phyloP scores from a whole-genome alignment of 2,329 filamentous ascomycete genomes.

The Penicillium sp. region DNA sequence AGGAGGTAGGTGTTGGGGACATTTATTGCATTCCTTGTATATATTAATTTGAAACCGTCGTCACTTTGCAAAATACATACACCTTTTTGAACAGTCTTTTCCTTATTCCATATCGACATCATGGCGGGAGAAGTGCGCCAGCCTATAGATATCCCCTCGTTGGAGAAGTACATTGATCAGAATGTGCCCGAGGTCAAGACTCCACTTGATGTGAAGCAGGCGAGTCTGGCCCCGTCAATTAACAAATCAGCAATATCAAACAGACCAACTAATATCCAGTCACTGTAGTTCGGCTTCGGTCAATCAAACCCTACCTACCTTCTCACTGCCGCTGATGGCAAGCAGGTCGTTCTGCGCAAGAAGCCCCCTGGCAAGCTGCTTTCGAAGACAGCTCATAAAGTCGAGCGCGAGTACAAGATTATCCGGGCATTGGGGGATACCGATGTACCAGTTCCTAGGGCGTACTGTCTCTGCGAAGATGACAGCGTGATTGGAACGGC shows the following conservation, averaged over 20 bases:
- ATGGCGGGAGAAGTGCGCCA: conserved; percentile 91
- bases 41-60: not conserved
- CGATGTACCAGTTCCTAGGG: conserved; percentile 80
- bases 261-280: not conserved
- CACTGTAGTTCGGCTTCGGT: conserved; percentile 81
- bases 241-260: not conserved
- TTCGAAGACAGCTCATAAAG: conserved; percentile 90
- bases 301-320: conserved; percentile 98
- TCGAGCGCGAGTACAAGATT: conserved; percentile 92
- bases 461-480: conserved; percentile 85
- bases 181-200: conserved; percentile 81
- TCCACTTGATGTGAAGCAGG: conserved; percentile 87
- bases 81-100: not conserved
- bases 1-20: not conserved
- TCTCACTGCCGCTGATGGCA: conserved; percentile 68
- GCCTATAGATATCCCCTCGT: conserved; percentile 76
- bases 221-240: conserved; percentile 40
- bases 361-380: conserved; percentile 94
- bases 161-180: conserved; percentile 74
- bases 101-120: conserved; percentile 10
- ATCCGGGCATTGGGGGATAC: conserved; percentile 78
- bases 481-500: conserved; percentile 75
- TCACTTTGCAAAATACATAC: not conserved
- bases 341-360: conserved; percentile 88
- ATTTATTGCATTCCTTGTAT: conserved; percentile 7